Evolutionary conservation across 1,284 basidiomycete species (phyloP).

Genomic region (Somion occarium): DNA sequence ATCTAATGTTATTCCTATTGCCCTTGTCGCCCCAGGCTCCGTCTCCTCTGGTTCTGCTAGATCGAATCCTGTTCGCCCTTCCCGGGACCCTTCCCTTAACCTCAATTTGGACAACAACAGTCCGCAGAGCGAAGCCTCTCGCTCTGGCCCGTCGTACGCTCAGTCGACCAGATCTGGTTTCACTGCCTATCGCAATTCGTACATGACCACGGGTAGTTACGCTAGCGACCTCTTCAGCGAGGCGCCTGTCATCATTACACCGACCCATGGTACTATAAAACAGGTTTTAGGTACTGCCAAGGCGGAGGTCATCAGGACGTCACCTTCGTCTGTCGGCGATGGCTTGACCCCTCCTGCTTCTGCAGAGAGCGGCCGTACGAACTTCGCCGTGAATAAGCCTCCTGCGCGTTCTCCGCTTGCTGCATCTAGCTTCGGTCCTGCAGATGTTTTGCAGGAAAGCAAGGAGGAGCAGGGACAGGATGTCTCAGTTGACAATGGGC

Average conservation of each 20-base stretch:
- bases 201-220: constrained; percentile 68
- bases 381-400: constrained; percentile 32
- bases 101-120: constrained; percentile 60
- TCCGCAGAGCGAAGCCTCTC: constrained; percentile 48
- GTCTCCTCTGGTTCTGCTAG: constrained; percentile 20
- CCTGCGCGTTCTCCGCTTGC: constrained; percentile 62
- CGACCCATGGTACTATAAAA: constrained; percentile 56
- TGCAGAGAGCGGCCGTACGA: constrained; percentile 34
- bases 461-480: constrained; percentile 37
- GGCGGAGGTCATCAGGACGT: constrained; percentile 70
- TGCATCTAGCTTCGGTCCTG: constrained; percentile 65
- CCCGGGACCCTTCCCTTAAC: constrained; percentile 53
- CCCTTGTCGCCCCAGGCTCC: constrained; percentile 55
- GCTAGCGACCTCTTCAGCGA: constrained; percentile 76
- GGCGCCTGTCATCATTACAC: constrained; percentile 75
- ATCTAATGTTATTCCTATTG: constrained; percentile 82
- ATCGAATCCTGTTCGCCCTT: constrained; percentile 49
- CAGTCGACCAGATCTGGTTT: constrained; percentile 51
- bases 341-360: constrained; percentile 25
- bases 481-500: constrained; percentile 38
- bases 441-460: constrained; percentile 51
- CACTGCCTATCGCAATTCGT: constrained; percentile 56
- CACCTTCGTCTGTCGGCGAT: constrained; percentile 24
- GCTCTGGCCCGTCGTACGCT: constrained; percentile 36
- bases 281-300: constrained; percentile 73